Conservation (phyloP, 2,329 filamentous ascomycete species). For the Teratosphaeria pseudoeucalypti region DNA sequence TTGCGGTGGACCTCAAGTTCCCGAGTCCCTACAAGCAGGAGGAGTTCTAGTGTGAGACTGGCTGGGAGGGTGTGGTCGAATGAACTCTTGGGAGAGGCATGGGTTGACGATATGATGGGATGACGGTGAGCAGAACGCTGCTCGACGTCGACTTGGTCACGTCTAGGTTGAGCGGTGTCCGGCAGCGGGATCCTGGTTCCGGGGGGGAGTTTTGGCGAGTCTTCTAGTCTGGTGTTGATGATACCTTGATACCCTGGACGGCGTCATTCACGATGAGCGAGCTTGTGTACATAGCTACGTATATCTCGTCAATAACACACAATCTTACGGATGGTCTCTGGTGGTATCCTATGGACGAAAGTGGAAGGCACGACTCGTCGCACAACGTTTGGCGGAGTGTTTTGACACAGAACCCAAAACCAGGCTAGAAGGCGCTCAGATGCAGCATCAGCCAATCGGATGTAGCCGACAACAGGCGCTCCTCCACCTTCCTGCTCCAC, state of each 20-base stretch:
- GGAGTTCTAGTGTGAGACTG: neutral
- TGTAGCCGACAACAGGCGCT: neutral
- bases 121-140: neutral
- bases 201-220: neutral
- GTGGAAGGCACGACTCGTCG: neutral
- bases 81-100: neutral
- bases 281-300: neutral
- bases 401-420: neutral
- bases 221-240: neutral
- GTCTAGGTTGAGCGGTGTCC: neutral
- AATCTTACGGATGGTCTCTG: neutral
- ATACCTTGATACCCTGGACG: neutral
- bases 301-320: neutral
- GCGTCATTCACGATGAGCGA: neutral
- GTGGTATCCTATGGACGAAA: neutral
- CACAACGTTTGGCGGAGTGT: neutral
- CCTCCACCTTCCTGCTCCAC: neutral
- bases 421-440: neutral
- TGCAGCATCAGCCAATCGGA: neutral
- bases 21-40: neutral
- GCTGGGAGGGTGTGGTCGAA: neutral
- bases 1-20: neutral
- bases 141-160: neutral
- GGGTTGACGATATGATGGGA: neutral
- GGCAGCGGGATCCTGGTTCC: neutral